Conservation (phyloP, 2,329 filamentous ascomycete genomes). For the Parasarocladium wereldwijsianum region DNA sequence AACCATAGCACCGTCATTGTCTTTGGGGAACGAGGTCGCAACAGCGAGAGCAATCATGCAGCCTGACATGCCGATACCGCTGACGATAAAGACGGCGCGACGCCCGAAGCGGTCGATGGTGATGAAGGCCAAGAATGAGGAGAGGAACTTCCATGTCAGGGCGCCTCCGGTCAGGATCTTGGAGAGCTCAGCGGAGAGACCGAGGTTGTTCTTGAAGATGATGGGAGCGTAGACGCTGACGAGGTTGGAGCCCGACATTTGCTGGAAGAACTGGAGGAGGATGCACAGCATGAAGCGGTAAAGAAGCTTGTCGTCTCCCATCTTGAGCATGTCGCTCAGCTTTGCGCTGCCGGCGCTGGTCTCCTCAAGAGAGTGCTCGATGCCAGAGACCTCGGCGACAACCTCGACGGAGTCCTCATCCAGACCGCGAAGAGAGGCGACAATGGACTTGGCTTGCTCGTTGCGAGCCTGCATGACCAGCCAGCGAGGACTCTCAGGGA, state of each 20-base stretch:
- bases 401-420: slow-evolving; percentile 20
- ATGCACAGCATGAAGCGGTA: slow-evolving; percentile 26
- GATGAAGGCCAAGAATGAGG: slow-evolving; percentile 32
- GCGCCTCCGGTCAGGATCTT: slow-evolving; percentile 30
- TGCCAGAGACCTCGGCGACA: slow-evolving; percentile 27
- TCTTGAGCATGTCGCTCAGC: slow-evolving; percentile 28
- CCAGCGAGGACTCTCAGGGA: slow-evolving; percentile 22
- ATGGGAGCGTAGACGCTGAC: slow-evolving; percentile 30
- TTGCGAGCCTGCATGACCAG: slow-evolving; percentile 18
- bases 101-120: slow-evolving; percentile 35
- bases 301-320: slow-evolving; percentile 32
- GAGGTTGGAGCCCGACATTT: slow-evolving; percentile 10
- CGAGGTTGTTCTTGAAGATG: slow-evolving; percentile 25
- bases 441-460: slow-evolving; percentile 15
- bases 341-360: slow-evolving; percentile 19
- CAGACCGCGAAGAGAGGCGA: slow-evolving; percentile 24
- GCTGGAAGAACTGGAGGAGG: slow-evolving; percentile 15
- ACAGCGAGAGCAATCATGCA: slow-evolving; percentile 41
- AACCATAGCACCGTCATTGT: slow-evolving; percentile 31
- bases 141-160: slow-evolving; percentile 41
- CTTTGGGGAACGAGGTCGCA: slow-evolving; percentile 29
- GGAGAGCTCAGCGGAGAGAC: slow-evolving; percentile 19
- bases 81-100: slow-evolving; percentile 35
- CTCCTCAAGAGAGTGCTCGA: slow-evolving; percentile 32
- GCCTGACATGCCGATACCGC: slow-evolving; percentile 33